A percentile compares a stretch with the other conserved stretches of the same genome.
Evolutionary conservation across 352 stramenopile species (phyloP).

Genomic region (Pythium rishiriense): DNA sequence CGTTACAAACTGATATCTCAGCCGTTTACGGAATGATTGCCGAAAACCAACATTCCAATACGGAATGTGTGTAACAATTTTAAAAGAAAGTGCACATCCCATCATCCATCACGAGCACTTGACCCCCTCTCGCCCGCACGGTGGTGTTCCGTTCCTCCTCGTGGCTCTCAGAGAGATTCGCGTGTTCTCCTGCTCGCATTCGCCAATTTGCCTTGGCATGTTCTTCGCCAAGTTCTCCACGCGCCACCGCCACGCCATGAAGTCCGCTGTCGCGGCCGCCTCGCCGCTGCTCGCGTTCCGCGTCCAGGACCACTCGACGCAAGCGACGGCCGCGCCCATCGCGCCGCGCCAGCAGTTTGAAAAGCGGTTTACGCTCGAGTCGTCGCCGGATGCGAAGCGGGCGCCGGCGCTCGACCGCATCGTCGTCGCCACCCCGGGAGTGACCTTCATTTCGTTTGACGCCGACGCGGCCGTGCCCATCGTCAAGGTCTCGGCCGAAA

Average conservation of each 20-base stretch:
- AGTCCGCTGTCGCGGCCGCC: conserved; percentile 18
- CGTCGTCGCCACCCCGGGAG: conserved; percentile 24
- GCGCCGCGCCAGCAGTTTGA: conserved; percentile 21
- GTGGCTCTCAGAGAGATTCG: too few species aligned
- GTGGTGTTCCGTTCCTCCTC: too few species aligned
- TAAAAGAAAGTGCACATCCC: too few species aligned
- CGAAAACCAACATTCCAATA: background rate
- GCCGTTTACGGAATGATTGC: too few species aligned
- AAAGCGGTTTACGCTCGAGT: conserved; percentile 11
- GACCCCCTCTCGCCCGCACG: too few species aligned
- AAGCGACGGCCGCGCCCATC: conserved; percentile 11
- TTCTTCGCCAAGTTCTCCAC: conserved; percentile 16
- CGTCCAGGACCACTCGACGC: conserved; percentile 6
- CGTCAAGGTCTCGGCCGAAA: conserved; percentile 30
- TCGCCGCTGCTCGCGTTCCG: conserved; percentile 15
- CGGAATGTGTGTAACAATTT: background rate
- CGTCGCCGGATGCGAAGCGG: background rate
- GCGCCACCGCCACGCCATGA: conserved; percentile 20
- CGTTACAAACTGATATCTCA: background rate
- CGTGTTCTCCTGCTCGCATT: conserved; percentile 11
- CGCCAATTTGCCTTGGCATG: conserved; percentile 12
- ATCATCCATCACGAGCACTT: too few species aligned
- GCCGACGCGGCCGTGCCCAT: conserved; percentile 15
- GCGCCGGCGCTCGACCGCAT: conserved; percentile 18
- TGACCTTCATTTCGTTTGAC: conserved; percentile 34